Evolutionary conservation across 1,139 yeast genomes (phyloP).

Genomic region (Pichia sp.): DNA sequence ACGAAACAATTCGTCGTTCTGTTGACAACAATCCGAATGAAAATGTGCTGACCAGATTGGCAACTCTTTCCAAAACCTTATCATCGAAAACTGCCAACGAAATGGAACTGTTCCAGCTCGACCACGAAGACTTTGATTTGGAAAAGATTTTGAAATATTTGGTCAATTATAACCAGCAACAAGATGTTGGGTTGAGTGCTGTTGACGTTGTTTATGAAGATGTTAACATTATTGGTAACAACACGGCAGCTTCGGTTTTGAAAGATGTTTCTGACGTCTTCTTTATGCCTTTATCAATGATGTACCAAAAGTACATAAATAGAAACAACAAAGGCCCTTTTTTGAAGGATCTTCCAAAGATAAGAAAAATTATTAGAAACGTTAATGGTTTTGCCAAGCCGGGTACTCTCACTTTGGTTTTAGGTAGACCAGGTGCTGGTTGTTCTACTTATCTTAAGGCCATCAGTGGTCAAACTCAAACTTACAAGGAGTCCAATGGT

Average conservation of each 20-base stretch:
- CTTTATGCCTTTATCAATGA: slow-evolving; percentile 17
- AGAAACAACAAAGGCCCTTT: slow-evolving; percentile 4
- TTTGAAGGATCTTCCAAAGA: slow-evolving; percentile 18
- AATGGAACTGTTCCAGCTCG: slow-evolving; percentile 17
- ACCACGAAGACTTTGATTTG: slow-evolving; percentile 26
- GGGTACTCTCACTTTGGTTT: slow-evolving; percentile 46
- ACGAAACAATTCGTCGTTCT: background rate
- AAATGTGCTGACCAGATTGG: slow-evolving; percentile 21
- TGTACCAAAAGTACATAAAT: slow-evolving; percentile 1
- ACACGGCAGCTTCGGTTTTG: slow-evolving; percentile 38
- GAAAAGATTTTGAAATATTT: slow-evolving; percentile 24
- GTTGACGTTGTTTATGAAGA: slow-evolving; percentile 41
- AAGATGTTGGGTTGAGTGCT: slow-evolving; percentile 23
- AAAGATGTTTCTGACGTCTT: slow-evolving; percentile 42
- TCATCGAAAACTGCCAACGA: slow-evolving; percentile 19
- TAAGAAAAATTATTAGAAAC: slow-evolving; percentile 32
- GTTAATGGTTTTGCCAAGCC: slow-evolving; percentile 36
- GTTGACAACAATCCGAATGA: slow-evolving; percentile 8
- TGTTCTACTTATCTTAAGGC: slow-evolving; percentile 39
- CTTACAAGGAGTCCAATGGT: slow-evolving; percentile 20
- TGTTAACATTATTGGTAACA: slow-evolving; percentile 39
- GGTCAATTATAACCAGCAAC: slow-evolving; percentile 24
- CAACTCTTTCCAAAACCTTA: slow-evolving; percentile 18
- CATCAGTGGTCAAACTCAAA: slow-evolving; percentile 27
- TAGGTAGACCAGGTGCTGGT: slow-evolving; percentile 52